A percentile compares a stretch with the other conserved stretches of the same genome.
These are phyloP conservation scores for Funneliformis caledonium DNA, from an alignment of 371 early-diverging fungal genomes.

Conservation along the genomic window DNA sequence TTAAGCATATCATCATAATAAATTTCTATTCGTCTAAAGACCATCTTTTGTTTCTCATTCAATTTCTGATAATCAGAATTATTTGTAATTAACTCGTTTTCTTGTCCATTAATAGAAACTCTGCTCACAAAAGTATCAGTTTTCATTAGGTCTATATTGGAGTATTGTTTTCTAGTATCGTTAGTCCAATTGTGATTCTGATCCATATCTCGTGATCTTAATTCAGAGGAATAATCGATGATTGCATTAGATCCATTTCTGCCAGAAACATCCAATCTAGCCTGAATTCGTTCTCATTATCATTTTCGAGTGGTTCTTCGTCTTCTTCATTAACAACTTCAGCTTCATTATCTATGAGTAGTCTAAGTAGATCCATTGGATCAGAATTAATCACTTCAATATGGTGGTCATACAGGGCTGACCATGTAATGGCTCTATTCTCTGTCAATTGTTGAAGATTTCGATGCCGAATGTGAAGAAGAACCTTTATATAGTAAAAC, in stretches of 20 bases:
- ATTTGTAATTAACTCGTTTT: neutral
- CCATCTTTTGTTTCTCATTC: too few species aligned
- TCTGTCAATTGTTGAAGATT: too few species aligned
- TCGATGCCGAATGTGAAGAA: too few species aligned
- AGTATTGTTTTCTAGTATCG: neutral
- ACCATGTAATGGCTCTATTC: constrained; percentile 4
- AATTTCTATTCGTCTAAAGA: too few species aligned
- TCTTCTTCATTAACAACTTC: neutral
- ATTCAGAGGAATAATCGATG: too few species aligned
- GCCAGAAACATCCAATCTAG: neutral
- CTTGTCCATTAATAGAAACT: too few species aligned
- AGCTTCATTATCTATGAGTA: neutral
- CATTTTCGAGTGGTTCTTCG: constrained; percentile 1
- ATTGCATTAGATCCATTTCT: neutral
- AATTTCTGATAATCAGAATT: neutral
- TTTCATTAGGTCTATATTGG: neutral
- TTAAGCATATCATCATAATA: too few species aligned
- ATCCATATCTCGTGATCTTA: neutral
- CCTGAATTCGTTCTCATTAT: neutral
- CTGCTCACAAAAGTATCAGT: neutral
- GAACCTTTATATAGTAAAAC: neutral
- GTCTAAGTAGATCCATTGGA: neutral
- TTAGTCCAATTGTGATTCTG: too few species aligned
- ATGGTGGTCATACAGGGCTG: neutral
- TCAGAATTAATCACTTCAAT: constrained; percentile 3